A percentile compares a stretch with the other conserved stretches of the same genome.
These are phyloP conservation scores for Planoprotostelium fungivorum DNA, from an alignment of 78 protist genomes.

Conservation along the genomic window DNA sequence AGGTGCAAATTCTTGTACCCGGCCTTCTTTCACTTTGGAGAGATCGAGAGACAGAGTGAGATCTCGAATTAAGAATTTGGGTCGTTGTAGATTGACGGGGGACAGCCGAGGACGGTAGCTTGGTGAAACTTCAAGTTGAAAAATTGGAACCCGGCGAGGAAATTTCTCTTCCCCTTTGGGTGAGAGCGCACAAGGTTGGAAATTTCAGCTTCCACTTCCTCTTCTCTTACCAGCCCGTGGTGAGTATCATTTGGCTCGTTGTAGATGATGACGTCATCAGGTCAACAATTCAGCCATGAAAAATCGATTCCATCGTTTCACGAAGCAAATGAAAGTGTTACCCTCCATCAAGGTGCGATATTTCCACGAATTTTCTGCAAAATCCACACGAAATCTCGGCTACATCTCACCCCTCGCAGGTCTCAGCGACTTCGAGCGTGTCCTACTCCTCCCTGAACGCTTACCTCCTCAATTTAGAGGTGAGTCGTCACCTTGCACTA, in stretches of 20 bases:
- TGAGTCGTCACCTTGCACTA: too few species aligned
- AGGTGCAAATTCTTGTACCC: background rate
- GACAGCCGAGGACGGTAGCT: background rate
- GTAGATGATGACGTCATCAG: background rate
- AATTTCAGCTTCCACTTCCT: background rate
- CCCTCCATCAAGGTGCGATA: background rate
- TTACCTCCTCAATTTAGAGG: background rate
- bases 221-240: background rate
- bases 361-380: background rate
- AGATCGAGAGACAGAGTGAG: background rate
- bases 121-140: background rate
- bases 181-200: background rate
- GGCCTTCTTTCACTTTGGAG: background rate
- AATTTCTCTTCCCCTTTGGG: background rate
- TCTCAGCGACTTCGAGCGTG: background rate
- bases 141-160: background rate
- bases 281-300: background rate
- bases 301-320: background rate
- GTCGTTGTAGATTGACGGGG: background rate
- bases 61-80: too few species aligned
- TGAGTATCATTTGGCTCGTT: background rate
- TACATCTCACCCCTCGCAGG: background rate
- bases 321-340: background rate
- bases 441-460: background rate
- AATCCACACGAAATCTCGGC: too few species aligned